These are phyloP conservation scores for Fusarium continuum DNA, from an alignment of 2,329 filamentous ascomycete species.

Conservation along the genomic window DNA sequence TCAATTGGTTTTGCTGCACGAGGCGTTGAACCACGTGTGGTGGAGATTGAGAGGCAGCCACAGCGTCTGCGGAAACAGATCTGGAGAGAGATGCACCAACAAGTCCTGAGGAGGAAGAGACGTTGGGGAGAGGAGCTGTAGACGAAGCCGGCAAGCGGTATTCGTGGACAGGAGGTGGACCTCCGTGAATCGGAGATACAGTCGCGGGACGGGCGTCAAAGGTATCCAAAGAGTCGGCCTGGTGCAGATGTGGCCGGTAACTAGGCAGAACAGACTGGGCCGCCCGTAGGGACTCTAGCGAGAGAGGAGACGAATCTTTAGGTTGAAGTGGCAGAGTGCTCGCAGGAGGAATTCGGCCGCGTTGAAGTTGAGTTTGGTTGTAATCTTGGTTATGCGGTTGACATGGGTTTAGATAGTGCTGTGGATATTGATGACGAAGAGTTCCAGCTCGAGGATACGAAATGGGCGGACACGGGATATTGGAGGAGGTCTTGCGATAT, in stretches of 20 bases:
- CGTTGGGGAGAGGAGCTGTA: slow-evolving; percentile 35
- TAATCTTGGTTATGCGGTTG: slow-evolving; percentile 29
- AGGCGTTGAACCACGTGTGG: slow-evolving; percentile 53
- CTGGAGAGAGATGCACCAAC: slow-evolving; percentile 41
- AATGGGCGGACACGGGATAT: slow-evolving; percentile 28
- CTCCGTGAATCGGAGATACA: slow-evolving; percentile 30
- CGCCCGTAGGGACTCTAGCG: slow-evolving; percentile 40
- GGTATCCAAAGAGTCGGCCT: slow-evolving; percentile 23
- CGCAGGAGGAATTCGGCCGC: slow-evolving; percentile 37
- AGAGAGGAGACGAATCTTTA: slow-evolving; percentile 33
- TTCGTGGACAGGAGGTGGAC: slow-evolving; percentile 19
- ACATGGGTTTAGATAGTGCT: slow-evolving; percentile 33
- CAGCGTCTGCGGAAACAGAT: slow-evolving; percentile 46
- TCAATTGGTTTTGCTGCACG: slow-evolving; percentile 54
- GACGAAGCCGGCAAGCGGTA: slow-evolving; percentile 34
- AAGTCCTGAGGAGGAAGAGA: slow-evolving; percentile 30
- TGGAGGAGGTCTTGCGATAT: slow-evolving; percentile 26
- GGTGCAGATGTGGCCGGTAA: slow-evolving; percentile 21
- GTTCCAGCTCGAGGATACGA: slow-evolving; percentile 33
- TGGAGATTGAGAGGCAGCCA: slow-evolving; percentile 46
- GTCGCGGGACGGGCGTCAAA: slow-evolving; percentile 25
- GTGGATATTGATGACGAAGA: slow-evolving; percentile 38
- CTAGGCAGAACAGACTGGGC: slow-evolving; percentile 31
- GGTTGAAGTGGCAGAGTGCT: slow-evolving; percentile 35
- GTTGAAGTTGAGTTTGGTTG: slow-evolving; percentile 26